Percentiles rank a stretch among this genome's conserved stretches.
These are phyloP conservation scores for Podila epigama DNA, from an alignment of 192 early-diverging fungal species.

Conservation along the genomic window DNA sequence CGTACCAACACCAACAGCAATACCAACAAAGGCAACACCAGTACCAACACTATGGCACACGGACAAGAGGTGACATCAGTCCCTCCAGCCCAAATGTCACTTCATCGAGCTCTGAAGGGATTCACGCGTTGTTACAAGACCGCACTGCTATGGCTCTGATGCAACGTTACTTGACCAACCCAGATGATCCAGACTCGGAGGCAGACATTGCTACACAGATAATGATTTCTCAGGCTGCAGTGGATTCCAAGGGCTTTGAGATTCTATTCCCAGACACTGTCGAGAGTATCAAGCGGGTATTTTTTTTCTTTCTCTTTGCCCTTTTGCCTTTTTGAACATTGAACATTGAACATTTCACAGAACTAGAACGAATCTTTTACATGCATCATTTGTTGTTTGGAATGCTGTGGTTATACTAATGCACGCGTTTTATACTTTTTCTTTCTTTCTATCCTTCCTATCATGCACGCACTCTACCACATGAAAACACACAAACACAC, in stretches of 20 bases:
- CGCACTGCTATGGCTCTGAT: constrained; percentile 41
- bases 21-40: not conserved
- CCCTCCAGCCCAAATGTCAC: constrained; percentile 6
- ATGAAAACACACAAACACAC: too few relatives aligned
- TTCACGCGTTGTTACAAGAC: constrained; percentile 19
- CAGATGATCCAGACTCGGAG: constrained; percentile 46
- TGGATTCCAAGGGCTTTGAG: constrained; percentile 63
- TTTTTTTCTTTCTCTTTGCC: not conserved
- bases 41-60: not conserved
- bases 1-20: not conserved
- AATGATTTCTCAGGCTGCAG: constrained; percentile 59
- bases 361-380: too few relatives aligned
- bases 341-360: too few relatives aligned
- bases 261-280: constrained; percentile 60
- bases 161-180: constrained; percentile 25
- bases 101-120: not conserved
- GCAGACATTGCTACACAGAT: constrained; percentile 56
- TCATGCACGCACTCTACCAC: too few relatives aligned
- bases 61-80: not conserved
- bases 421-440: not conserved
- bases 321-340: not conserved
- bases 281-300: constrained; percentile 62
- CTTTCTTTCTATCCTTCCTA: not conserved
- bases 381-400: not conserved
- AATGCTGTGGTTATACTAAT: not conserved